Evolutionary conservation across 495 filamentous ascomycete genomes (phyloP).

Genomic region (Hyphodiscus hymeniophilus): DNA sequence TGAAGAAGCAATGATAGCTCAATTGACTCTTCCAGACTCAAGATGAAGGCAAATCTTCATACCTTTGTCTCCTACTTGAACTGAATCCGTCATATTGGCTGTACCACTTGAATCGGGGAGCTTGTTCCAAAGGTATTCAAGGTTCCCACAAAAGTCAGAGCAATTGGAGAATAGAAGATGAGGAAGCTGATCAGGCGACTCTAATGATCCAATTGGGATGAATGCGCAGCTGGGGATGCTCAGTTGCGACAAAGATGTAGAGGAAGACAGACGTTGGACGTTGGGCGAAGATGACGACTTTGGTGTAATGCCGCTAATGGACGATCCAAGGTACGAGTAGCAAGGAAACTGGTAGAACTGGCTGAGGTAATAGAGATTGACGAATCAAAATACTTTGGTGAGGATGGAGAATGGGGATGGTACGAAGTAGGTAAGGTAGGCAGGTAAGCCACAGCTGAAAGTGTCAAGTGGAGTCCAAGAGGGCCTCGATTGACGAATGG

Average conservation of each 20-base stretch:
- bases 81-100: slow-evolving; percentile 12
- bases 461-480: not conserved
- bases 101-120: slow-evolving; percentile 1
- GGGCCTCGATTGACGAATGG: not conserved
- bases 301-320: slow-evolving; percentile 8
- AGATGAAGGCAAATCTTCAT: slow-evolving; percentile 1
- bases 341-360: not conserved
- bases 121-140: not conserved
- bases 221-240: slow-evolving; percentile 12
- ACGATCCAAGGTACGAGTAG: not conserved
- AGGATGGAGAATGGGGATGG: too few species aligned
- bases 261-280: slow-evolving; percentile 8
- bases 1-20: not conserved
- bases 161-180: not conserved
- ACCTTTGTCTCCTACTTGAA: slow-evolving; percentile 22
- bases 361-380: slow-evolving; percentile 1
- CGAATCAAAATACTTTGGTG: too few species aligned
- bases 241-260: slow-evolving; percentile 16
- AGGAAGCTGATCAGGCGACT: slow-evolving; percentile 3
- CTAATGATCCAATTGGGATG: not conserved
- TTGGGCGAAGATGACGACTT: slow-evolving; percentile 6
- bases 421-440: too few species aligned
- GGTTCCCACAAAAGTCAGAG: not conserved
- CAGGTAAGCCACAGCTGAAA: not conserved
- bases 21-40: not conserved